Conservation (phyloP, 1,284 basidiomycete genomes). For the Papiliotrema fonsecae region DNA sequence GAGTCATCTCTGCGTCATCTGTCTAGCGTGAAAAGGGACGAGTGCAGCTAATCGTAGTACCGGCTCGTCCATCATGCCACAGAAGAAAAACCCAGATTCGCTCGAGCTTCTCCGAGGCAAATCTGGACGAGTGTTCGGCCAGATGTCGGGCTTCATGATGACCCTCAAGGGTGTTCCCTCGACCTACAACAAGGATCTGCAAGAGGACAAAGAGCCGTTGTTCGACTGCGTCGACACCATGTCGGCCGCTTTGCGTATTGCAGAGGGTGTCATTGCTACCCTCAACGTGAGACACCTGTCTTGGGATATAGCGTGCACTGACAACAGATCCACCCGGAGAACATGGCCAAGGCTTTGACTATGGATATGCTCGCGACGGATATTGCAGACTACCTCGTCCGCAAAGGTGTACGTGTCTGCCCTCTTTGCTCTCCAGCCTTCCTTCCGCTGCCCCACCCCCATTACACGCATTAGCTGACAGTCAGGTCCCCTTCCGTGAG, state of each 20-base stretch:
- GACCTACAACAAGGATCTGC: constrained; percentile 98
- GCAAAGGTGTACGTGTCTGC: constrained; percentile 74
- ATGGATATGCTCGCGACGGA: constrained; percentile 98
- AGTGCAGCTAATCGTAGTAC: constrained; percentile 61
- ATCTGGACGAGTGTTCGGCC: constrained; percentile 88
- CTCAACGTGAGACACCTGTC: constrained; percentile 57
- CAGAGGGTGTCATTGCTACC: constrained; percentile 90
- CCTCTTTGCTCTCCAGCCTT: not conserved
- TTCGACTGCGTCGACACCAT: constrained; percentile 92
- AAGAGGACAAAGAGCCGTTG: constrained; percentile 97
- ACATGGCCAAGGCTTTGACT: constrained; percentile 84
- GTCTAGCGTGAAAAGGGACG: not conserved
- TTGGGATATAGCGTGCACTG: not conserved
- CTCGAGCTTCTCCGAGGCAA: constrained; percentile 93
- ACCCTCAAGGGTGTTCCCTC: constrained; percentile 94
- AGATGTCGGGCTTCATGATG: constrained; percentile 98
- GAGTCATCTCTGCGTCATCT: too few species aligned
- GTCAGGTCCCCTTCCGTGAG: constrained; percentile 81
- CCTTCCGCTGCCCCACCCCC: too few species aligned
- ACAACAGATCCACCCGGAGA: constrained; percentile 72
- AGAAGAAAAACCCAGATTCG: constrained; percentile 99
- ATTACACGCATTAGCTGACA: constrained; percentile 1
- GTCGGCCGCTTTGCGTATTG: constrained; percentile 82
- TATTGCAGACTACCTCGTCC: constrained; percentile 93
- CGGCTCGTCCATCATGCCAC: constrained; percentile 98